phyloP scores from a whole-genome alignment of 2,329 filamentous ascomycete genomes.

The Piedraia hortae region DNA sequence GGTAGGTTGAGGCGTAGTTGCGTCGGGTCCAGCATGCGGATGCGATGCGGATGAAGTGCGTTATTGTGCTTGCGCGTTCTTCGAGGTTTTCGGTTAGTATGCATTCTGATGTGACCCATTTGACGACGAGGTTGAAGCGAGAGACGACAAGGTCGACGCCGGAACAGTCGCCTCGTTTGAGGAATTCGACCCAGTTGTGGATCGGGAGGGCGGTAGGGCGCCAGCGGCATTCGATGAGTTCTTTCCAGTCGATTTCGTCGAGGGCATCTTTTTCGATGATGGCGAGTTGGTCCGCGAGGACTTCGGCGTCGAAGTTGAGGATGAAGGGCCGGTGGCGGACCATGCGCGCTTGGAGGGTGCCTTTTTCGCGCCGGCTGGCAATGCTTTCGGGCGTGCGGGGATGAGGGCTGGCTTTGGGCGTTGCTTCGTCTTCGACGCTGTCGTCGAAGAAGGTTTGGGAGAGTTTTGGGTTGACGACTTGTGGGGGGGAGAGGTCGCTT shows the following conservation, averaged over 20 bases:
- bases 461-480: too few relatives aligned
- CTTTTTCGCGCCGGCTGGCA: background rate
- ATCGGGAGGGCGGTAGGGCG: conserved; percentile 27
- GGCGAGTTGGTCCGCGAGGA: conserved; percentile 58
- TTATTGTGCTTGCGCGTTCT: conserved; percentile 48
- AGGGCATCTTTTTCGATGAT: conserved; percentile 66
- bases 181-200: conserved; percentile 48
- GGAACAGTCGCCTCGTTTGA: conserved; percentile 26
- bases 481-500: conserved; percentile 28
- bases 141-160: conserved; percentile 66
- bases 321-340: conserved; percentile 44
- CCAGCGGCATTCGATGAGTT: conserved; percentile 61
- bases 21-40: conserved; percentile 45
- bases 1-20: conserved; percentile 64
- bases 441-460: conserved; percentile 25
- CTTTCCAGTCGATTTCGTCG: conserved; percentile 70
- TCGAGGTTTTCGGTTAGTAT: conserved; percentile 43
- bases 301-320: conserved; percentile 51
- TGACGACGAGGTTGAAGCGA: conserved; percentile 68
- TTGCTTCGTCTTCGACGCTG: conserved; percentile 12
- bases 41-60: conserved; percentile 62
- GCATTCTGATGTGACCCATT: conserved; percentile 59
- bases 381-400: conserved; percentile 10
- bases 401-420: conserved; percentile 13
- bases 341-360: background rate